These are phyloP conservation scores for Striga hermonthica DNA, from an alignment of 305 asterid species.

Conservation along the genomic window DNA sequence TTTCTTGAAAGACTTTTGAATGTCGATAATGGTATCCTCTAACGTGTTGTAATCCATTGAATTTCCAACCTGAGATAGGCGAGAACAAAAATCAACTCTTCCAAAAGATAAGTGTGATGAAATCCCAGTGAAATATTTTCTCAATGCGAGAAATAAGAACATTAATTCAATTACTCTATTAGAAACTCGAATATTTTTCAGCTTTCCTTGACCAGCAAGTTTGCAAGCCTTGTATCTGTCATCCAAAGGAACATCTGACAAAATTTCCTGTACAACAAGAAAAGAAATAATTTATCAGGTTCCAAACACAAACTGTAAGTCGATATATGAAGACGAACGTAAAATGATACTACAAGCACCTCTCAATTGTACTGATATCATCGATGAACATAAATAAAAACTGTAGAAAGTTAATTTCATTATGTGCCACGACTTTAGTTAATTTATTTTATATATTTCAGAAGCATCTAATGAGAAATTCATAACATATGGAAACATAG, in stretches of 20 bases:
- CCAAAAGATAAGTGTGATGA: no score
- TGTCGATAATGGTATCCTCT: constrained; percentile 61
- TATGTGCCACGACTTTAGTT: no score
- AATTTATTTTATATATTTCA: no score
- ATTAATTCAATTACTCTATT: constrained; percentile 55
- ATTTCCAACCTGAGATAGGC: constrained; percentile 68
- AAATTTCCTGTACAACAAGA: constrained; percentile 57
- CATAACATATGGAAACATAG: no score
- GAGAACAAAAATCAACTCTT: constrained; percentile 2
- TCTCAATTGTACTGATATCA: no score
- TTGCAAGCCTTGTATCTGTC: constrained; percentile 65
- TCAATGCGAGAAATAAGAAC: constrained; percentile 21
- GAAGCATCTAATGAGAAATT: no score
- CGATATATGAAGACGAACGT: no score
- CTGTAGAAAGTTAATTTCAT: no score
- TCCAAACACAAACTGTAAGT: background rate
- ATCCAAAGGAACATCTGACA: constrained; percentile 88
- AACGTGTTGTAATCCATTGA: constrained; percentile 83
- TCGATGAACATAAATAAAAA: no score
- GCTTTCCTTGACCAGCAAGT: constrained; percentile 62
- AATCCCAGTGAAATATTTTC: background rate
- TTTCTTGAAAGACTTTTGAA: constrained; percentile 50
- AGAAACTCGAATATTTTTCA: constrained; percentile 68
- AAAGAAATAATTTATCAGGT: constrained; percentile 20
- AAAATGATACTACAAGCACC: no score